Evolutionary conservation across 139 green algal genomes (phyloP), one percentile per base, ranked within the genome.

Genomic region (Auxenochlorella pyrenoidosa): DNA sequence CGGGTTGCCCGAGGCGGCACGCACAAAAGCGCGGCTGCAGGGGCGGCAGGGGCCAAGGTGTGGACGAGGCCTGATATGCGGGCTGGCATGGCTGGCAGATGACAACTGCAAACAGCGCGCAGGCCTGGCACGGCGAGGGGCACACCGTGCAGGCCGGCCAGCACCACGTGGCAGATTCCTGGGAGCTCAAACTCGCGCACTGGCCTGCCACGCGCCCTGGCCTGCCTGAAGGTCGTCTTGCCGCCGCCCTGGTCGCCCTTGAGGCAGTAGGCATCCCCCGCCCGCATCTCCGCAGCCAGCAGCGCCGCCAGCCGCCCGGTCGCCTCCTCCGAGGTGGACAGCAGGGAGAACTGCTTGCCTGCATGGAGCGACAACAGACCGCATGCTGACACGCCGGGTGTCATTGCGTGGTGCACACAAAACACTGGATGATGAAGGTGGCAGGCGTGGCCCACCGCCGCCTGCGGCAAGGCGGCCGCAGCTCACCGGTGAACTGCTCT

Each of bases 21-120:
- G 83, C 54, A 87, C 77, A 60, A 87, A 87, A 34, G 72, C 83
- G 24, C 59, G 83, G 71, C 83, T 87, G 83, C 71, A n/a, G 41
- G 65, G 16, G 12, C 24, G 44, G 26, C 36, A 58, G 5, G 47
- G 34, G 15, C 16, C n/a, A n/a, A n/a, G n/a, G n/a, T n/a, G n/a
- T n/a, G n/a, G n/a, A n/a, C n/a, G n/a, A n/a, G n/a, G n/a, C n/a
- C n/a, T n/a, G n/a, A n/a, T n/a, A n/a, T n/a, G n/a, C n/a, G n/a
- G n/a, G n/a, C n/a, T n/a, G n/a, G 34, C 30, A 5, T 15, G 36
- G n/a, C n/a, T 26, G 30, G 18, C 30, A 54, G 8, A 34, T 10
- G 18, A n/a, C 15, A 16, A 24, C n/a, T n/a, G n/a, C n/a, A n/a
- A n/a, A n/a, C n/a, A n/a, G n/a, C n/a, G n/a, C n/a, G n/a, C n/a